These are phyloP conservation scores for Mycena venus DNA, from an alignment of 768 basidiomycete genomes.

Conservation along the genomic window DNA sequence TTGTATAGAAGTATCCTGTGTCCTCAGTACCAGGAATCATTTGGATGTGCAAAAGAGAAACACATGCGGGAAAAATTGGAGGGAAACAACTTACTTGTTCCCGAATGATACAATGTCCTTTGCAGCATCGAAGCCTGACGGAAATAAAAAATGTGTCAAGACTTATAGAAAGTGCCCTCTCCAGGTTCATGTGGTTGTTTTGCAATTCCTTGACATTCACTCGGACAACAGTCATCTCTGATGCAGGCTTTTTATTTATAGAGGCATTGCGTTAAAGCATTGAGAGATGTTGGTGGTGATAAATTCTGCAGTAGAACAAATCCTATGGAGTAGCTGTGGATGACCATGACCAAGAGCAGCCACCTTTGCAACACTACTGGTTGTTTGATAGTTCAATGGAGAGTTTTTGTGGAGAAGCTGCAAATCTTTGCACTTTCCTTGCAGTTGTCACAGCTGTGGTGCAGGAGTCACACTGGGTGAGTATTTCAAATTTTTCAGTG, in stretches of 20 bases:
- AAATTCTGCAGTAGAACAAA: too few relatives aligned
- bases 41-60: neutral
- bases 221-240: constrained; percentile 49
- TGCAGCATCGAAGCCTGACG: neutral
- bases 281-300: constrained; percentile 60
- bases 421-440: too few relatives aligned
- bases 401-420: too few relatives aligned
- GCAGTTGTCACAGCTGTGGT: too few relatives aligned
- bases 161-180: constrained; percentile 59
- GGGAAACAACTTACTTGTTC: constrained; percentile 66
- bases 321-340: too few relatives aligned
- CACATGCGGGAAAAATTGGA: constrained; percentile 63
- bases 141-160: neutral
- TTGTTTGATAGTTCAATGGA: too few relatives aligned
- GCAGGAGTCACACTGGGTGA: too few relatives aligned
- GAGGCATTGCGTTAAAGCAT: constrained; percentile 56
- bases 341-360: too few relatives aligned
- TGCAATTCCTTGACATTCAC: constrained; percentile 72
- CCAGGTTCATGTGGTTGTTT: constrained; percentile 67
- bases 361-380: too few relatives aligned
- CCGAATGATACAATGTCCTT: constrained; percentile 67
- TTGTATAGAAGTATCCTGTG: constrained; percentile 65
- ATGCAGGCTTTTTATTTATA: neutral
- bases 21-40: constrained; percentile 57
- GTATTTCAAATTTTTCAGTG: too few relatives aligned